Evolutionary conservation across 129 eudicot species (phyloP).

Genomic region (Flaveria trinervia): DNA sequence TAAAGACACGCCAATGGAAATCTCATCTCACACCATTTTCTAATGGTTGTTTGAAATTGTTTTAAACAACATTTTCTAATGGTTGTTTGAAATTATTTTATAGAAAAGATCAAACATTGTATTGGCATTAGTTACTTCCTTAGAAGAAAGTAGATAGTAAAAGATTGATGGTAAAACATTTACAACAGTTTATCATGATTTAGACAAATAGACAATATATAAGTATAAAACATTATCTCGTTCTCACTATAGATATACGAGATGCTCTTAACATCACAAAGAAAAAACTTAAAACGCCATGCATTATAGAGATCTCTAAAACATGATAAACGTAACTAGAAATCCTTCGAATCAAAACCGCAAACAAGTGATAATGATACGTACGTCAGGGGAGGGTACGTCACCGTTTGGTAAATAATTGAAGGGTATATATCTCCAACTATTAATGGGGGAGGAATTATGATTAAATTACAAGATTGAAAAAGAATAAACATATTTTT

Average conservation of each 20-base stretch:
- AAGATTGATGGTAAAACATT: too few species aligned
- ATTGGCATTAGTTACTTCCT: too few species aligned
- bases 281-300: neutral
- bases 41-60: too few species aligned
- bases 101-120: too few species aligned
- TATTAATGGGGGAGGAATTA: slow-evolving; percentile 14
- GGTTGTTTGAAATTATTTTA: too few species aligned
- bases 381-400: neutral
- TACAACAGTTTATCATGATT: too few species aligned
- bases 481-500: neutral
- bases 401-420: slow-evolving; percentile 18
- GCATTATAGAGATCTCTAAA: neutral
- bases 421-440: slow-evolving; percentile 5
- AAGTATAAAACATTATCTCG: too few species aligned
- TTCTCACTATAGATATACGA: neutral
- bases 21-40: too few species aligned
- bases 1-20: too few species aligned
- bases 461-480: slow-evolving; percentile 1
- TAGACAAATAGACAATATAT: too few species aligned
- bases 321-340: neutral
- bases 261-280: neutral
- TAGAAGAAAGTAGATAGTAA: too few species aligned
- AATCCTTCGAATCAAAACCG: neutral
- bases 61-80: too few species aligned
- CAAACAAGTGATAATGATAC: neutral